Percentiles rank a stretch among this genome's conserved stretches.
Evolutionary conservation across 495 filamentous ascomycete genomes (phyloP).

Genomic region (Elasticomyces elasticus): DNA sequence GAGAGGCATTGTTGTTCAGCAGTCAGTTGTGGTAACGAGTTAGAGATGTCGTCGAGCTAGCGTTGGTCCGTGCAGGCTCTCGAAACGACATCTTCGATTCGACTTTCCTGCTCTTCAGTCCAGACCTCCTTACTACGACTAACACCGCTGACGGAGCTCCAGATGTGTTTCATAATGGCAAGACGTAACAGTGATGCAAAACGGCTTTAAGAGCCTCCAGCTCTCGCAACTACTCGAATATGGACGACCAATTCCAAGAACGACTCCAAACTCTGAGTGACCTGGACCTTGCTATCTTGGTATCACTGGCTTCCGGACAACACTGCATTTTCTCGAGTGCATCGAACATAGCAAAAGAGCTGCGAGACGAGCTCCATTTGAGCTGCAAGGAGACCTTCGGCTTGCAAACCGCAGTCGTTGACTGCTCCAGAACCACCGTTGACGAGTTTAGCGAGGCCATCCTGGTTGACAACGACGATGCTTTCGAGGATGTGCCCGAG

Average conservation of each 20-base stretch:
- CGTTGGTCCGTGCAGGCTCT: neutral
- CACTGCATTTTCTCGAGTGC: slow-evolving; percentile 82
- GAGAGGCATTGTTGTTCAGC: neutral
- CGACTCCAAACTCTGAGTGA: slow-evolving; percentile 70
- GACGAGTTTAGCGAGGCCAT: slow-evolving; percentile 70
- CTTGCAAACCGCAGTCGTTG: slow-evolving; percentile 54
- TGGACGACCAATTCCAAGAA: slow-evolving; percentile 23
- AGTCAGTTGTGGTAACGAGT: neutral
- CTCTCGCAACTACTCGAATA: neutral
- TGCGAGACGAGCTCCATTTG: slow-evolving; percentile 31
- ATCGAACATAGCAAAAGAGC: slow-evolving; percentile 36
- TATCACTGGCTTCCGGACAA: slow-evolving; percentile 67
- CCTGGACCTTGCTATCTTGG: slow-evolving; percentile 74
- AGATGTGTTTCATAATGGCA: no score
- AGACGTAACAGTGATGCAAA: no score
- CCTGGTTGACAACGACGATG: slow-evolving; percentile 35
- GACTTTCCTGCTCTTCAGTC: no score
- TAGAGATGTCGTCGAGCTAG: no score
- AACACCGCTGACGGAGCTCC: no score
- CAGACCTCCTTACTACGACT: no score
- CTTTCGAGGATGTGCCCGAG: neutral
- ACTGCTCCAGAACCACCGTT: slow-evolving; percentile 64
- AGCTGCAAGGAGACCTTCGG: slow-evolving; percentile 61
- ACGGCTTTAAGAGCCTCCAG: no score
- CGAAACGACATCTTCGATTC: no score